A percentile compares a stretch with the other conserved stretches of the same genome.
These are phyloP conservation scores for Peniophora sp. DNA, from an alignment of 1,284 basidiomycete genomes.

Conservation along the genomic window DNA sequence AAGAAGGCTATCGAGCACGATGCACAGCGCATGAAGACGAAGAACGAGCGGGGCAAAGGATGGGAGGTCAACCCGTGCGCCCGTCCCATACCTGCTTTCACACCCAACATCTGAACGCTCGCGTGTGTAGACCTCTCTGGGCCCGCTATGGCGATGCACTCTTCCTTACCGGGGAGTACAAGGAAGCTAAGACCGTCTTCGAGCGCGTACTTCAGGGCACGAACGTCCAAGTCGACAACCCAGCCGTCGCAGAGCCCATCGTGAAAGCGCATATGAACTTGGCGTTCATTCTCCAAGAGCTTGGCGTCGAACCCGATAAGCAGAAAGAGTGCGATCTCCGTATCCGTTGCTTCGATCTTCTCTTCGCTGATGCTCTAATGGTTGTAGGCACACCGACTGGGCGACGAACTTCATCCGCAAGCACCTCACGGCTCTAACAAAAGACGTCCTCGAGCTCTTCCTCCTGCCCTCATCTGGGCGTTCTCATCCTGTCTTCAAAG, in stretches of 20 bases:
- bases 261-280: conserved; percentile 4
- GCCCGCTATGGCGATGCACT: conserved; percentile 6
- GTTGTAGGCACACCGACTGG: conserved; percentile 9
- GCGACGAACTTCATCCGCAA: conserved; percentile 13
- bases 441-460: conserved; percentile 4
- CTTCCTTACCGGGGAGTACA: conserved; percentile 4
- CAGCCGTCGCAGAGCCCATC: background rate
- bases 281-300: conserved; percentile 5
- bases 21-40: background rate
- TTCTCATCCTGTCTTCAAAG: conserved; percentile 9
- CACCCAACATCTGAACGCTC: too few species aligned
- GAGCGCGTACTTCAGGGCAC: conserved; percentile 5
- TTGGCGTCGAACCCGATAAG: conserved; percentile 3
- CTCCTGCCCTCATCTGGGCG: conserved; percentile 6
- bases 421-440: conserved; percentile 9
- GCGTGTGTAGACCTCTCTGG: conserved; percentile 4
- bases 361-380: too few species aligned
- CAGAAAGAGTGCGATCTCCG: conserved; percentile 8
- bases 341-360: background rate
- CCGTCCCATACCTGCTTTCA: too few species aligned
- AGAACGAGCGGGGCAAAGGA: background rate
- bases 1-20: conserved; percentile 1
- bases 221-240: too few species aligned
- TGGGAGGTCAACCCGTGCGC: conserved; percentile 7
- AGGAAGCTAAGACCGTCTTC: conserved; percentile 6